Evolutionary conservation across 768 basidiomycete genomes (phyloP), one percentile per base, ranked within the genome.

Genomic region (Phaeolepiota aurea): DNA sequence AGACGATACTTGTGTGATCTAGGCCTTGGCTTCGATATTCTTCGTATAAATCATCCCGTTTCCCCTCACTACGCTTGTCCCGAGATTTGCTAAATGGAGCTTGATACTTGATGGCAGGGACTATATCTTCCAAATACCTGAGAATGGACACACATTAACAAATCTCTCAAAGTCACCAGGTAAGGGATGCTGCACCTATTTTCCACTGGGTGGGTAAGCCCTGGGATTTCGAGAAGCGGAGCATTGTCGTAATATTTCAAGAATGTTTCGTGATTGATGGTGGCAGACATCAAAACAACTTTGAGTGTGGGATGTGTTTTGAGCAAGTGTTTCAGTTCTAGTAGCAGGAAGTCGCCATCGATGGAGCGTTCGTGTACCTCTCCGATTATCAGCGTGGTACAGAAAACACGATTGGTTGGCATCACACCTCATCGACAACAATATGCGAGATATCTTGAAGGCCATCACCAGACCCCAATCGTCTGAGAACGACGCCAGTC

Each of bases 311-410:
- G 61, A 51, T 89, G 81, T 14, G 56, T 68, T 45, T 65, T 64
- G 33, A 94, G 58, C 11, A 96, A 62, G 49, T 89, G 84, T 44
- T 81, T 79, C 18, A 96, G 65, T 54, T 93, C 82, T 3, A 94
- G 72, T 1, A 97, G 69, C 32, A 97, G 64, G 49, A 97, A 82
- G 56, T 97, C 93, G 15, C 87, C 80, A 51, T 94, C 92, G 4
- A 94, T 78, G 9, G 87, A 88, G 18, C 92, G 78, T 60, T 97
- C 92, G 53, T 97, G 92, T 5, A 89, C 86, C 86, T 91, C 34
- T 14, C 7, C 11, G 5, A 40, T 12, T 19, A 19, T 25, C 1
- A 35, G 12, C 40, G 12, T 43, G 22, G 12, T 14, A 22, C 28
- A n/a, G 14, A 4, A 37, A 15, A 33, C 13, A 7, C 21, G 11